Percentiles rank a stretch among this genome's conserved stretches.
These are phyloP conservation scores for Musa balbisiana DNA, from an alignment of 202 grass and related monocot genomes.

Conservation along the genomic window DNA sequence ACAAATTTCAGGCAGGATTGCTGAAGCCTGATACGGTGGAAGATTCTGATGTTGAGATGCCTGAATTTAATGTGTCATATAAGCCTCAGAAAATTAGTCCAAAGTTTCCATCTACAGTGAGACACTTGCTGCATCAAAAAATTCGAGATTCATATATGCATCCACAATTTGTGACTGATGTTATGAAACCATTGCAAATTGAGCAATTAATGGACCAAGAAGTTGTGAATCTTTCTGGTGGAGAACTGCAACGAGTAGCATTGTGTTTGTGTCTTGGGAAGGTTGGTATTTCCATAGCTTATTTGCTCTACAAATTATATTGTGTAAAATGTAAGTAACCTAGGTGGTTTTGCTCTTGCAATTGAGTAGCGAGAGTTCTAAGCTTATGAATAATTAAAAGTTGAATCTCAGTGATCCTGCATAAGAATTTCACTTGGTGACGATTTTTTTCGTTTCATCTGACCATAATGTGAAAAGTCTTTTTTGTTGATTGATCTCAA, in stretches of 20 bases:
- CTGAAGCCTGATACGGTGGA: conserved; percentile 82
- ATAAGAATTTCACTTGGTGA: no score
- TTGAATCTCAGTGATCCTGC: no score
- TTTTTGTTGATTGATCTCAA: background rate
- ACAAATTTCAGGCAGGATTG: conserved; percentile 56
- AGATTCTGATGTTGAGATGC: conserved; percentile 84
- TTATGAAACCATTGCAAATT: conserved; percentile 94
- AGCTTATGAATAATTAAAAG: no score
- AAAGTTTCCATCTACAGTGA: conserved; percentile 74
- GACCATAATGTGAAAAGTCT: background rate
- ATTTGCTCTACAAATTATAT: background rate
- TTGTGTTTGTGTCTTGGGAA: conserved; percentile 94
- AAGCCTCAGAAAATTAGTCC: conserved; percentile 97
- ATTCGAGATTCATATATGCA: conserved; percentile 96
- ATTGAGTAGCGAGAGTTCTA: background rate
- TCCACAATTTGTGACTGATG: conserved; percentile 88
- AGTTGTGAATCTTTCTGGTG: conserved; percentile 97
- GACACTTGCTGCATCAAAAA: conserved; percentile 88
- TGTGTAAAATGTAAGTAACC: background rate
- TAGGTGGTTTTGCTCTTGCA: conserved; percentile 3
- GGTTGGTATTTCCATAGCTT: conserved; percentile 34
- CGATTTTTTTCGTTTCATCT: background rate
- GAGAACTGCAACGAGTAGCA: conserved; percentile 94
- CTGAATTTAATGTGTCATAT: conserved; percentile 99
- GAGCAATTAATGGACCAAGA: conserved; percentile 94